Base-by-base conservation (phyloP, 2,329 filamentous ascomycete genomes). In the Trichoderma guizhouense region DNA sequence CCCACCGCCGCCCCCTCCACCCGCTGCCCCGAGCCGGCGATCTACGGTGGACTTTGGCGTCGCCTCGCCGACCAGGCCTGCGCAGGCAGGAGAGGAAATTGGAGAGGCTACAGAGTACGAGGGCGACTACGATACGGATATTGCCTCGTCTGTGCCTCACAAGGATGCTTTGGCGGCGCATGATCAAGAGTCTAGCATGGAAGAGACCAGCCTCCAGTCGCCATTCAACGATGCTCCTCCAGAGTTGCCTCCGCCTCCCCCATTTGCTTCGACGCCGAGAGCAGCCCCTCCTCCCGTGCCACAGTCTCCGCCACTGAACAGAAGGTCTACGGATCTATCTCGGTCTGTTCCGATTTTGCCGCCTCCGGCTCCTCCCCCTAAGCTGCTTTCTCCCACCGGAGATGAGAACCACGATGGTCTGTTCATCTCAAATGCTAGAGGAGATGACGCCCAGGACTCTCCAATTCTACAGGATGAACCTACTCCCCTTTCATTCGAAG, bases 71-170 rank as follows among this genome's bases (percentile, higher is more conserved):
- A 76, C 82, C 69, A 78, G 86, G 73, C 81, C 81, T 12, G 76
- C 78, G 11, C 81, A 83, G 71, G 84, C 84, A 73, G 87, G 83
- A 28, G 91, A 92, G 36, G 90, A 90, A 36, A 91, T 91, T 15
- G 91, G 90, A 30, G 94, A 97, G 77, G 88, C 94, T 39, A 97
- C 94, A 0, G 95, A 98, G 78, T 98, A 98, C 78, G 96, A 99
- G 79, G 96, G 95, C 7, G 96, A 98, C 79, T 98, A 98, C 79
- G 96, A 98, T 77, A 98, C 96, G 7, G 96, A 98, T 79, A 98
- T 98, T 79, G 95, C 92, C 2, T 93, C 95, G n/a, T 92, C 93
- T 11, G 94, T 90, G n/a, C 93, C 93, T 71, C 94, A 97, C 81
- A 98, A 97, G 82, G 95, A 97, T 82, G 95, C 95, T 1, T 82